These are phyloP conservation scores for Hypocrella siamensis DNA, from an alignment of 2,329 filamentous ascomycete species.

Conservation along the genomic window DNA sequence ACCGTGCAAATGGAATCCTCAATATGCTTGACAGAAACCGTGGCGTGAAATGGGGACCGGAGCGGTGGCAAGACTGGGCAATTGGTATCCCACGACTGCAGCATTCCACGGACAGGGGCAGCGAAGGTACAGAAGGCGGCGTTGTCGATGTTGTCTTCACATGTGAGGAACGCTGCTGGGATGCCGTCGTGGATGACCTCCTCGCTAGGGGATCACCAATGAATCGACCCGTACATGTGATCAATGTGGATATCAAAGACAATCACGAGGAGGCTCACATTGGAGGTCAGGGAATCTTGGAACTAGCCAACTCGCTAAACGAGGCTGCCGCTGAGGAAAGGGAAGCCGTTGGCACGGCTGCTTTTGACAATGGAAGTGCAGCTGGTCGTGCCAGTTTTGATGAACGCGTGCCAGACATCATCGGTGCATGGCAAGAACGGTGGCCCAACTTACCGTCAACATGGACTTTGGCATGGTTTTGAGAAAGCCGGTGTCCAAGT, in stretches of 20 bases:
- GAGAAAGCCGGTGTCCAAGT: constrained; percentile 24
- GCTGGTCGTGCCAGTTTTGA: constrained; percentile 67
- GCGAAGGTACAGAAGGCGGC: constrained; percentile 69
- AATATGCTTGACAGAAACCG: constrained; percentile 93
- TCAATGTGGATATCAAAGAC: constrained; percentile 97
- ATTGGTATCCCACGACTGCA: constrained; percentile 71
- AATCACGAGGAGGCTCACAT: constrained; percentile 93
- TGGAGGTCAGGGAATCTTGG: constrained; percentile 80
- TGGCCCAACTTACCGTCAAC: constrained; percentile 84
- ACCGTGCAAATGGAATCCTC: constrained; percentile 80
- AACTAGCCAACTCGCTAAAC: constrained; percentile 77
- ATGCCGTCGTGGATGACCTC: constrained; percentile 89
- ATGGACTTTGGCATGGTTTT: constrained; percentile 96
- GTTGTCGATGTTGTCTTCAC: constrained; percentile 91
- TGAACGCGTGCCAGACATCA: constrained; percentile 79
- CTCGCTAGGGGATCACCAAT: constrained; percentile 71
- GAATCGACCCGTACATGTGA: constrained; percentile 89
- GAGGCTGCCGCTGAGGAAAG: constrained; percentile 65
- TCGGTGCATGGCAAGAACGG: constrained; percentile 85
- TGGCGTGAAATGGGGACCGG: constrained; percentile 84
- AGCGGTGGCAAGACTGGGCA: constrained; percentile 96
- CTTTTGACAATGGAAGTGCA: constrained; percentile 55
- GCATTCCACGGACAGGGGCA: constrained; percentile 60
- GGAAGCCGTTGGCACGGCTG: constrained; percentile 42
- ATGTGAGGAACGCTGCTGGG: constrained; percentile 96